These are phyloP conservation scores for Pythium angustatum DNA, from an alignment of 352 stramenopile species.

Conservation along the genomic window DNA sequence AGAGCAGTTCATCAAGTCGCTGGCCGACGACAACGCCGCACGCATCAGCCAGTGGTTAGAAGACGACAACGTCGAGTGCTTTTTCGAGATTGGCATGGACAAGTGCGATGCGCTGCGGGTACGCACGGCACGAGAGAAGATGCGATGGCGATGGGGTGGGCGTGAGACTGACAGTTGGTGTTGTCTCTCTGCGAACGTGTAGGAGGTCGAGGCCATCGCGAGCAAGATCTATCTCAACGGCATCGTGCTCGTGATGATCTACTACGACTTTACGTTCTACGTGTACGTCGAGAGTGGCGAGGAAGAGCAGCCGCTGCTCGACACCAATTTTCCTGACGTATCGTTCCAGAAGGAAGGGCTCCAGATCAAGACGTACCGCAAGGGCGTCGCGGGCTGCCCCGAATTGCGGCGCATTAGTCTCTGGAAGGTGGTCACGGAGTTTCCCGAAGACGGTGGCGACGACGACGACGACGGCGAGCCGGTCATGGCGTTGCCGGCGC, in stretches of 20 bases:
- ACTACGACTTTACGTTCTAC: constrained; percentile 92
- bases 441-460: constrained; percentile 43
- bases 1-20: constrained; percentile 81
- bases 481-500: constrained; percentile 36
- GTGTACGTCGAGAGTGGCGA: constrained; percentile 87
- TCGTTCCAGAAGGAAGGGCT: constrained; percentile 83
- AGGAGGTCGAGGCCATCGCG: constrained; percentile 93
- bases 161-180: not conserved
- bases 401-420: constrained; percentile 74
- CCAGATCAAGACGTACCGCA: constrained; percentile 84
- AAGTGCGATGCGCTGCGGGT: constrained; percentile 69
- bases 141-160: not conserved
- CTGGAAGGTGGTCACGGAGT: constrained; percentile 81
- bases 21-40: constrained; percentile 42
- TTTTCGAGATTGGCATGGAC: constrained; percentile 91
- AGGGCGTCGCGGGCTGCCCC: constrained; percentile 59
- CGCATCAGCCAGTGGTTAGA: constrained; percentile 87
- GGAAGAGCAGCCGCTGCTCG: constrained; percentile 90
- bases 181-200: constrained; percentile 7
- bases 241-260: constrained; percentile 92
- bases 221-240: constrained; percentile 93
- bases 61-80: constrained; percentile 86
- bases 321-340: constrained; percentile 94
- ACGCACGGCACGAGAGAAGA: not conserved
- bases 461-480: constrained; percentile 38